Conservation (phyloP, 768 basidiomycete genomes). For the Agaricus sinodeliciosus region DNA sequence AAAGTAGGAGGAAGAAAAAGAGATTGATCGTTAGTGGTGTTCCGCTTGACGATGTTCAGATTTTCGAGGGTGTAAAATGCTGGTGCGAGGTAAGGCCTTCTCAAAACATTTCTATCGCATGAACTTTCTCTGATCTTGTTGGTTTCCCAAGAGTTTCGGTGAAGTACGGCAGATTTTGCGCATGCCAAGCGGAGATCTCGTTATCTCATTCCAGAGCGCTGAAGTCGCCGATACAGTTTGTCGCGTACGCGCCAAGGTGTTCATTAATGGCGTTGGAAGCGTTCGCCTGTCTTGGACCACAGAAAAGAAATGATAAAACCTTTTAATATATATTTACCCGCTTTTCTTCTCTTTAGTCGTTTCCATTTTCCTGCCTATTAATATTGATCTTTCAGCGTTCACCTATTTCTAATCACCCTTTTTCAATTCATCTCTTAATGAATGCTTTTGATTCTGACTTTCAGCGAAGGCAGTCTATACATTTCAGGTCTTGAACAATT, state of each 20-base stretch:
- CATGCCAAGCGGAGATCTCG: slow-evolving; percentile 74
- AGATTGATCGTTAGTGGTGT: slow-evolving; percentile 69
- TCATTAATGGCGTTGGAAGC: slow-evolving; percentile 70
- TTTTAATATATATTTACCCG: background rate
- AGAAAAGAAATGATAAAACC: slow-evolving; percentile 37
- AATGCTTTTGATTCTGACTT: background rate
- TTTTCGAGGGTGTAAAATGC: slow-evolving; percentile 59
- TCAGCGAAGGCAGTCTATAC: background rate
- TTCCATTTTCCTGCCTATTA: background rate
- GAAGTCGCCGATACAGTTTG: slow-evolving; percentile 83
- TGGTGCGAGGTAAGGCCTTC: slow-evolving; percentile 64
- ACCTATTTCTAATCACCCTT: background rate
- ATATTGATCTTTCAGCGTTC: background rate
- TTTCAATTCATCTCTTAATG: background rate
- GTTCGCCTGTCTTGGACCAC: slow-evolving; percentile 72
- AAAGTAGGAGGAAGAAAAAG: slow-evolving; percentile 48
- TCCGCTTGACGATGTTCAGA: slow-evolving; percentile 47
- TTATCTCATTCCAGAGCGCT: slow-evolving; percentile 64
- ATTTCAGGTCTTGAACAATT: background rate
- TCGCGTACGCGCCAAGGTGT: slow-evolving; percentile 68
- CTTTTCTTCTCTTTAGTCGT: background rate
- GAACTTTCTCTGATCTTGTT: background rate
- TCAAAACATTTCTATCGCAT: background rate
- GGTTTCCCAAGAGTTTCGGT: slow-evolving; percentile 52
- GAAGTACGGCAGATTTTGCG: slow-evolving; percentile 67